Conservation (phyloP, 1,139 yeast species). For the Candida neerlandica region DNA sequence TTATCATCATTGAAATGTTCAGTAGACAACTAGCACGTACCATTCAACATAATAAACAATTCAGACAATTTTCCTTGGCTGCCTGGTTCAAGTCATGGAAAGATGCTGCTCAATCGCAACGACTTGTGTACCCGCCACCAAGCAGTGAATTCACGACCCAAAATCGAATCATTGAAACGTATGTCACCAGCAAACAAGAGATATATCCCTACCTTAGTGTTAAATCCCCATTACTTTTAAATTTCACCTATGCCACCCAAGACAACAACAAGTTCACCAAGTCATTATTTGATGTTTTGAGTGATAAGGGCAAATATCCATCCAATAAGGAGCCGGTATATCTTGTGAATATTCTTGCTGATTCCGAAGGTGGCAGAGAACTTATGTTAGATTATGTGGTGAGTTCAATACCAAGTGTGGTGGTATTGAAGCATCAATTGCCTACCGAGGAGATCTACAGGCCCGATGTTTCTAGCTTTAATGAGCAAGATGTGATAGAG, state of each 20-base stretch:
- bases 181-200: conserved; percentile 53
- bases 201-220: conserved; percentile 56
- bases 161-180: conserved; percentile 43
- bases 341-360: conserved; percentile 71
- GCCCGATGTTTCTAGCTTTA: conserved; percentile 46
- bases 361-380: conserved; percentile 63
- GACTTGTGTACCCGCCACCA: conserved; percentile 43
- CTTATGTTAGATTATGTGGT: conserved; percentile 62
- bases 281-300: conserved; percentile 56
- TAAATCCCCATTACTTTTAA: conserved; percentile 65
- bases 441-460: conserved; percentile 52
- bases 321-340: conserved; percentile 41
- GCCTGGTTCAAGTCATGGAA: conserved; percentile 18
- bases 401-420: conserved; percentile 60
- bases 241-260: conserved; percentile 73
- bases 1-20: conserved; percentile 9
- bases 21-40: conserved; percentile 14
- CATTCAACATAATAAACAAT: conserved; percentile 7
- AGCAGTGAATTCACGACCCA: conserved; percentile 41
- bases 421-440: conserved; percentile 67
- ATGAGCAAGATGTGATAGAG: conserved; percentile 53
- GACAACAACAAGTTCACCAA: conserved; percentile 65
- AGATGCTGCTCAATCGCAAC: conserved; percentile 17
- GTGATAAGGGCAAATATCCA: conserved; percentile 54
- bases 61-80: conserved; percentile 24